Base-by-base conservation (phyloP, 2,329 filamentous ascomycete species). In the Pleomassaria siparia region DNA sequence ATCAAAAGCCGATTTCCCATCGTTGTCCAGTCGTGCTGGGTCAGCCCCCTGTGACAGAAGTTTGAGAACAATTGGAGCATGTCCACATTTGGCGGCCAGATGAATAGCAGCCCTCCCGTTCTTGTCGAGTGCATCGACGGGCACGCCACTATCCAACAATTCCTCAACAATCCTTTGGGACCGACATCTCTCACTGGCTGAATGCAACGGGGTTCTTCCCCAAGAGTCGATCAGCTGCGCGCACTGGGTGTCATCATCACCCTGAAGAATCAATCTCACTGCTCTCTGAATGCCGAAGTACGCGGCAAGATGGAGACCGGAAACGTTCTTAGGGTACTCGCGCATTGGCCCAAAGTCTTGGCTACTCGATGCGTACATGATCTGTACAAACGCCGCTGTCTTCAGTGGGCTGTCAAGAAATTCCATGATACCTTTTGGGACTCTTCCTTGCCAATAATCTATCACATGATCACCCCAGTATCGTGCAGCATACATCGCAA, bases 151-250 rank as follows among this genome's bases (percentile, higher is more conserved):
- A 9, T 8, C 40, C 8, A 43, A 20, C 12, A 43, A n/a, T 21
- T 18, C 28, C 6, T 33, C 22, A 4, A 33, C 40, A 24, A 43
- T 43, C 7, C n/a, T 40, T 18, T 18, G 29, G 7, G 40, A 30
- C n/a, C 18, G 28, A 32, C 40, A 30, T 22, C 28, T 30, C 16
- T 43, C 40, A 33, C 40, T 11, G 5, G 40, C 40, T 6, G 29
- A 33, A 20, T 43, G 40, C 7, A 43, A 26, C 7, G 40, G 40
- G 8, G 40, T 43, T 32, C 40, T 43, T 6, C 29, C 40, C 40
- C 40, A 43, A 15, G 37, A 40, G 15, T 40, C 37, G 5, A 12
- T 26, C 24, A 22, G 10, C n/a, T 24, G 16, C n/a, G 37, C 37
- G 11, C n/a, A 16, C 6, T 4, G 11, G 10, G 21, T 8, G 25